Evolutionary conservation across 495 filamentous ascomycete genomes (phyloP).

Genomic region (Apodospora peruviana): DNA sequence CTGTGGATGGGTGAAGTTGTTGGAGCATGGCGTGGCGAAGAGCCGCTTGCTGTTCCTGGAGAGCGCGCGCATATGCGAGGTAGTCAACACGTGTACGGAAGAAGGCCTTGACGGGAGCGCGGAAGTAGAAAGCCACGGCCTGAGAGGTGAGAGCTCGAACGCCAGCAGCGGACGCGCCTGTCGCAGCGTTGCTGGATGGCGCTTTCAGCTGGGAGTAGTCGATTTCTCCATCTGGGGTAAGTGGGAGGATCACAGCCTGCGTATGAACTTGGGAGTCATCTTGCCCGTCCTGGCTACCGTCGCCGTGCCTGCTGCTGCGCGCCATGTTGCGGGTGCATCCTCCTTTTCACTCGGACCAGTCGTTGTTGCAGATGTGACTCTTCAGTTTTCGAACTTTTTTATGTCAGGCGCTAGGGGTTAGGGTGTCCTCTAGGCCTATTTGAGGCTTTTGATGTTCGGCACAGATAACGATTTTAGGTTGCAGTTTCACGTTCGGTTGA

Average conservation of each 20-base stretch:
- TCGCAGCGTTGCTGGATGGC: conserved; percentile 65
- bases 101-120: conserved; percentile 84
- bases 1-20: conserved; percentile 23
- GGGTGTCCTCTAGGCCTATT: not conserved
- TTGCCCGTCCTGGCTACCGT: conserved; percentile 2
- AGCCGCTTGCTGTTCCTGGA: conserved; percentile 27
- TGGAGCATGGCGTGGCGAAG: conserved; percentile 21
- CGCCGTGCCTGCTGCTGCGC: conserved; percentile 15
- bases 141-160: conserved; percentile 76
- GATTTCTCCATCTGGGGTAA: conserved; percentile 25
- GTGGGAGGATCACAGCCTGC: conserved; percentile 34
- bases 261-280: conserved; percentile 2
- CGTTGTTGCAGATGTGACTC: not conserved
- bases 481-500: not conserved
- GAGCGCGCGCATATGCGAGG: conserved; percentile 42
- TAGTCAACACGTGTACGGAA: conserved; percentile 86
- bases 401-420: not conserved
- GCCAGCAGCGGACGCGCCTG: conserved; percentile 66
- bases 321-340: conserved; percentile 17
- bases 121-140: conserved; percentile 79
- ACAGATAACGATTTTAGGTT: no score
- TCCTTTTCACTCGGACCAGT: not conserved
- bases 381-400: not conserved
- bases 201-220: conserved; percentile 30
- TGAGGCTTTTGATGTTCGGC: not conserved